Evolutionary conservation across 306 rosid species (phyloP), one percentile per base, ranked within the genome.

Genomic region (Delonix regia): DNA sequence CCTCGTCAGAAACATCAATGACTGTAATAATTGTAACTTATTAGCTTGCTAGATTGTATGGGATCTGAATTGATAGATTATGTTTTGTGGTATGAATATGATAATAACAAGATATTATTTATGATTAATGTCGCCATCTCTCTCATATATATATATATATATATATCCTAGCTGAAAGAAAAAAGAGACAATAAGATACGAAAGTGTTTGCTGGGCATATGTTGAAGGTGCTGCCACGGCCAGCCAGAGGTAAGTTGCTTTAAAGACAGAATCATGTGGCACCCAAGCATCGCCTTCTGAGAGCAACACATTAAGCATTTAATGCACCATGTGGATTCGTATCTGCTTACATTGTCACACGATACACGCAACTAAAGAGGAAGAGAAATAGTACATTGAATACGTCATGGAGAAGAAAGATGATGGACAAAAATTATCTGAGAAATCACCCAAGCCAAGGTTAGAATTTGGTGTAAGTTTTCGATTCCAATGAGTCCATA

Each of bases 231-330:
- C 2, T 0, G 3, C 8, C 7, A 6, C 18, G 11, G 64, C 47
- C 76, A 67, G 18, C 51, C n/a, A 36, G 30, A 74, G 48, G 16
- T 53, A 73, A 75, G 8, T 69, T 74, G 36, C n/a, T n/a, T 2
- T 62, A 52, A 67, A 47, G 89, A 84, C 86, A 86, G 70, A 74
- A 80, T 39, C 89, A 80, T 81, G 93, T 89, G 93, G 67, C 75
- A 61, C 78, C 42, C 66, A 61, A 44, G 83, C 76, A 65, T 65
- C 60, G 70, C 42, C 73, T 81, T 83, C 75, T 59, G 76, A 83
- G 36, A 25, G 66, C 76, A 66, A 80, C 83, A 61, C 69, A 74
- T 65, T 49, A 9, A 60, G 75, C 81, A 77, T 71, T 75, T 73
- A 66, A 63, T 81, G 80, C 61, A 44, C 73, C 84, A 87, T 75